Evolutionary conservation across 1,284 basidiomycete genomes (phyloP).

Genomic region (Thelephora terrestris): DNA sequence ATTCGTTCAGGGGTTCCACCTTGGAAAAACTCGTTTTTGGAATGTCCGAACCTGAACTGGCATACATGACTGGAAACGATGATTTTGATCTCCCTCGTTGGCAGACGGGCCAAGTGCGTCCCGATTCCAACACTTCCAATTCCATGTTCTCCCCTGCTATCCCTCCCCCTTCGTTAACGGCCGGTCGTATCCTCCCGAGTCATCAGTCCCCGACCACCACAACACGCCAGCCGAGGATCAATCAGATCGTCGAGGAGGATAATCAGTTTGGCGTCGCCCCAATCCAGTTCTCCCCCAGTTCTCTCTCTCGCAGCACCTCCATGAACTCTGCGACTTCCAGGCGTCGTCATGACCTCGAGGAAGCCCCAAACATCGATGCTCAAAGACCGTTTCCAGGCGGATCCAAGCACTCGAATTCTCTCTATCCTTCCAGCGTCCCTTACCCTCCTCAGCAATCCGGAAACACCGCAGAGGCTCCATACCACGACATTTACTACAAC

Average conservation of each 20-base stretch:
- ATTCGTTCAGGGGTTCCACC: conserved; percentile 5
- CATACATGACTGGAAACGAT: conserved; percentile 46
- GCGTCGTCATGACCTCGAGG: conserved; percentile 50
- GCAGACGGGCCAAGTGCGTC: conserved; percentile 49
- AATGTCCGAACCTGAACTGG: conserved; percentile 43
- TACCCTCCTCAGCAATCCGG: conserved; percentile 34
- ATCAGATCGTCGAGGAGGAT: conserved; percentile 56
- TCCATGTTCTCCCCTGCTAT: conserved; percentile 37
- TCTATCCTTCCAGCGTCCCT: conserved; percentile 49
- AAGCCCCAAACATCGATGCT: conserved; percentile 46
- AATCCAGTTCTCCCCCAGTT: conserved; percentile 41
- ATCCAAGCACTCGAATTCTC: conserved; percentile 28
- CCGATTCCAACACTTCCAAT: conserved; percentile 54
- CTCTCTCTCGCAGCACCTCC: conserved; percentile 57
- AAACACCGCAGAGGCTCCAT: conserved; percentile 33
- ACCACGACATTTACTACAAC: conserved; percentile 57
- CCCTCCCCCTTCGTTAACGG: conserved; percentile 33
- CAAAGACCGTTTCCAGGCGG: conserved; percentile 27
- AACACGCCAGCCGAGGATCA: conserved; percentile 49
- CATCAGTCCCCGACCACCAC: conserved; percentile 25
- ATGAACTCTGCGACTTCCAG: conserved; percentile 33
- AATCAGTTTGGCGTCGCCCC: conserved; percentile 31
- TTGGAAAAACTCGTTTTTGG: too few relatives aligned
- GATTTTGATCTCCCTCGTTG: conserved; percentile 73
- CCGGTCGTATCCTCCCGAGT: conserved; percentile 18